Evolutionary conservation across 768 basidiomycete genomes (phyloP).

Genomic region (Rubroboletus pulcherrimus): DNA sequence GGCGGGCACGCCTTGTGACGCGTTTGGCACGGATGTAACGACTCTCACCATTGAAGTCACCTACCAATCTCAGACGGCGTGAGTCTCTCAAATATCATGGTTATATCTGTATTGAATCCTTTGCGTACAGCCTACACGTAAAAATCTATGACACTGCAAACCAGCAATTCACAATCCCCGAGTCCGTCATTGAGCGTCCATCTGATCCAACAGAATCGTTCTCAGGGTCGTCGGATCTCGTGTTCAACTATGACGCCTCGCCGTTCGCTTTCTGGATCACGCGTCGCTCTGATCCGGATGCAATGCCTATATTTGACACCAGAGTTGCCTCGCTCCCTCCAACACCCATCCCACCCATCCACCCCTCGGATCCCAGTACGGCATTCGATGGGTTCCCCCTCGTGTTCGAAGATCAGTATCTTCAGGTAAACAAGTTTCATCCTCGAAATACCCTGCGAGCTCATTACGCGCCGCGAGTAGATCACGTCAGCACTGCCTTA

Average conservation of each 20-base stretch:
- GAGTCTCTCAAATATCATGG: conserved; percentile 3
- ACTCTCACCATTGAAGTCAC: conserved; percentile 63
- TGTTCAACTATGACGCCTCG: conserved; percentile 59
- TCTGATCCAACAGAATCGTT: conserved; percentile 32
- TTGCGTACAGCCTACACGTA: conserved; percentile 52
- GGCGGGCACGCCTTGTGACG: conserved; percentile 56
- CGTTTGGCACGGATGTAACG: conserved; percentile 57
- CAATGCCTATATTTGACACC: conserved; percentile 66
- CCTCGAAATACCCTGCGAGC: background rate
- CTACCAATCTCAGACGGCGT: conserved; percentile 58
- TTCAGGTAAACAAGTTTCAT: conserved; percentile 45
- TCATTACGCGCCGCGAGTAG: conserved; percentile 27
- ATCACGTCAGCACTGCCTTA: conserved; percentile 63
- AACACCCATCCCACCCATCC: conserved; percentile 56
- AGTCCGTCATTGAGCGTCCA: conserved; percentile 47
- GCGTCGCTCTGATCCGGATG: conserved; percentile 53
- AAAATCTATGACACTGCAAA: conserved; percentile 61
- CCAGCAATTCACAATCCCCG: conserved; percentile 64
- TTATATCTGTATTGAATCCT: background rate
- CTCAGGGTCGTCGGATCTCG: conserved; percentile 50
- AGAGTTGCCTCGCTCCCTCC: conserved; percentile 56
- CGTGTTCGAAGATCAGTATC: conserved; percentile 77
- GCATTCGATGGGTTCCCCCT: conserved; percentile 62
- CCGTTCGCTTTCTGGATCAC: conserved; percentile 85
- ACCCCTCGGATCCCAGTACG: conserved; percentile 47